Conservation (phyloP, 305 asterid genomes). For the Rubia balearica region DNA sequence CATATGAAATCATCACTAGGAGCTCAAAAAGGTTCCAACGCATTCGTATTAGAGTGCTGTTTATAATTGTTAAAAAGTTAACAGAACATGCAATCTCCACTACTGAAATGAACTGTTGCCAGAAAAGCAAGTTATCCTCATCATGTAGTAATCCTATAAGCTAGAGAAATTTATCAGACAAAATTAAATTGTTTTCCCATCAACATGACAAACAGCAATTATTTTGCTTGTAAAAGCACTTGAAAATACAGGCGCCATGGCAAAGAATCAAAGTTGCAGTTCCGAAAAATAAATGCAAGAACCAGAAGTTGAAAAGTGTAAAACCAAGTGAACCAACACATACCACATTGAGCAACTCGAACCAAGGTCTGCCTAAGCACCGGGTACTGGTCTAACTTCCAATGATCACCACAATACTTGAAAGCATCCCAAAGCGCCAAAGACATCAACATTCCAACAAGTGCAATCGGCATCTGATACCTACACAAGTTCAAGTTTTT, state of each 20-base stretch:
- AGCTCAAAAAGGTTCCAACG: background rate
- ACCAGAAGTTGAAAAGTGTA: conserved; percentile 1
- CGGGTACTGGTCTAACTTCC: conserved; percentile 57
- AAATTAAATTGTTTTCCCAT: background rate
- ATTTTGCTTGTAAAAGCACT: background rate
- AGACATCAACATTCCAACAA: conserved; percentile 59
- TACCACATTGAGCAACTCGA: conserved; percentile 71
- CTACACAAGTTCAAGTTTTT: conserved; percentile 25
- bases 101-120: background rate
- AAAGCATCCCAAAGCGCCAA: conserved; percentile 82
- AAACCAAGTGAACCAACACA: conserved; percentile 22
- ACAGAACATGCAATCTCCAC: background rate
- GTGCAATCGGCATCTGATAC: conserved; percentile 79
- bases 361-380: conserved; percentile 37
- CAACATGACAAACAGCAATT: conserved; percentile 4
- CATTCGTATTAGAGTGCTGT: background rate
- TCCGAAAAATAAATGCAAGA: conserved; percentile 14
- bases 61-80: background rate
- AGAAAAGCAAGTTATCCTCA: background rate
- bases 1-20: background rate
- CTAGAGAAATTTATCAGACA: background rate
- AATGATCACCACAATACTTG: conserved; percentile 45
- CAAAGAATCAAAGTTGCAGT: background rate
- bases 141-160: background rate
- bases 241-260: background rate